Evolutionary conservation across 192 early-diverging fungal species (phyloP).

Genomic region (Oehlia diaphana): DNA sequence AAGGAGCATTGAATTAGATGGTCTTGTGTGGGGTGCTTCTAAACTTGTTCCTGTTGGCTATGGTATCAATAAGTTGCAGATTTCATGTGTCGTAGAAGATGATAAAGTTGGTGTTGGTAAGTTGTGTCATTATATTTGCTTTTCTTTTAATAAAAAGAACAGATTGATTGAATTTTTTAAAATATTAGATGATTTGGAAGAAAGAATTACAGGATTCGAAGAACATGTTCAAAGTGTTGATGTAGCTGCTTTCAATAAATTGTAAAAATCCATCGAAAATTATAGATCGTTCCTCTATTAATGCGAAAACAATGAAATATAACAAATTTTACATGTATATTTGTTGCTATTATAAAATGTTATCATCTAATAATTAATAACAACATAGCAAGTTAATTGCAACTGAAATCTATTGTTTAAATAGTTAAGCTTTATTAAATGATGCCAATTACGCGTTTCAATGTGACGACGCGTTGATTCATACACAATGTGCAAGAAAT

Average conservation of each 20-base stretch:
- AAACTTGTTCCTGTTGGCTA: constrained; percentile 85
- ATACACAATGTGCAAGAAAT: too few species aligned
- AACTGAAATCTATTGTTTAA: too few species aligned
- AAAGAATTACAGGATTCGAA: constrained; percentile 76
- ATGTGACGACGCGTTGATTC: too few species aligned
- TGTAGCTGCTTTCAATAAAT: constrained; percentile 86
- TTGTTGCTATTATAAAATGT: not conserved
- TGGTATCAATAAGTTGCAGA: constrained; percentile 96
- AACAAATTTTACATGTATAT: not conserved
- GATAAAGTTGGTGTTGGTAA: constrained; percentile 69
- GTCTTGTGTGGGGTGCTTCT: constrained; percentile 85
- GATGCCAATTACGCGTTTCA: too few species aligned
- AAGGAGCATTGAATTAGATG: constrained; percentile 78
- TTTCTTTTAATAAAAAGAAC: not conserved
- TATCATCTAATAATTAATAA: too few species aligned
- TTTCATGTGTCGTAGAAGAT: constrained; percentile 91
- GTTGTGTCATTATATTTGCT: not conserved
- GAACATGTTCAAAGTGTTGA: constrained; percentile 93
- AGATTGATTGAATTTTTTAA: constrained; percentile 26
- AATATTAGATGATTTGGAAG: constrained; percentile 73
- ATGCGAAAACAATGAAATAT: not conserved
- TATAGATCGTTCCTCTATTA: not conserved
- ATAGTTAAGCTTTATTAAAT: too few species aligned
- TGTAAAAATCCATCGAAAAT: constrained; percentile 52
- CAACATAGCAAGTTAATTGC: too few species aligned